Percentiles rank a stretch among this genome's conserved stretches.
These are phyloP conservation scores for Colletotrichum trifolii DNA, from an alignment of 2,329 filamentous ascomycete genomes.

Conservation along the genomic window DNA sequence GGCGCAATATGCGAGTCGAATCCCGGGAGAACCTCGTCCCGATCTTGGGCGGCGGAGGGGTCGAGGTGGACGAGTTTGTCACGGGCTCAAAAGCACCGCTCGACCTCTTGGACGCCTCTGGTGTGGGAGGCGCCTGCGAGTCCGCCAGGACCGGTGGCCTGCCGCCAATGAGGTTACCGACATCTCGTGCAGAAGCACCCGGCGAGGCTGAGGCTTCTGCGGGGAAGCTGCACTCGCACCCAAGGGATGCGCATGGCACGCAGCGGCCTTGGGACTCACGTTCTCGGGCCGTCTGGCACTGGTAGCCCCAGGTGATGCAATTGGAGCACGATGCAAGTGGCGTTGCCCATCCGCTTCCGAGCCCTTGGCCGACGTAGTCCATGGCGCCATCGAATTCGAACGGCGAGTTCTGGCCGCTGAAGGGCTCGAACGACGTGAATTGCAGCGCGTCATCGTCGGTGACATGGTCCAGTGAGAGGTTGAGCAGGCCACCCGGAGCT, in stretches of 20 bases:
- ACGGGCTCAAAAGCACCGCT: constrained; percentile 4
- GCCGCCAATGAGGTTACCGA: constrained; percentile 7
- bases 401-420: constrained; percentile 20
- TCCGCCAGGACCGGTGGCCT: not conserved
- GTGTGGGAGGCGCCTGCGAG: not conserved
- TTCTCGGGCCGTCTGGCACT: constrained; percentile 19
- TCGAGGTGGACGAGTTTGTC: not conserved
- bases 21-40: constrained; percentile 40
- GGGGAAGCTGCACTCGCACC: constrained; percentile 24
- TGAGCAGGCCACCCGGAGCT: not conserved
- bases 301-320: constrained; percentile 30
- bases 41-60: constrained; percentile 37
- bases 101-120: constrained; percentile 10
- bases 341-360: constrained; percentile 13
- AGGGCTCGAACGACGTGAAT: constrained; percentile 8
- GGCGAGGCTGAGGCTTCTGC: not conserved
- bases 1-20: constrained; percentile 36
- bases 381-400: constrained; percentile 16
- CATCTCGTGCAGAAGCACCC: not conserved
- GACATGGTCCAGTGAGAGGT: not conserved
- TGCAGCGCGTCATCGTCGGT: not conserved
- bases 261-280: constrained; percentile 13
- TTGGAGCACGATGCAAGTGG: constrained; percentile 20
- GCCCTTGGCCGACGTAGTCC: not conserved
- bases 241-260: constrained; percentile 24